Conservation (phyloP, 2,329 filamentous ascomycete genomes). For the Nigrograna mackinnonii region DNA sequence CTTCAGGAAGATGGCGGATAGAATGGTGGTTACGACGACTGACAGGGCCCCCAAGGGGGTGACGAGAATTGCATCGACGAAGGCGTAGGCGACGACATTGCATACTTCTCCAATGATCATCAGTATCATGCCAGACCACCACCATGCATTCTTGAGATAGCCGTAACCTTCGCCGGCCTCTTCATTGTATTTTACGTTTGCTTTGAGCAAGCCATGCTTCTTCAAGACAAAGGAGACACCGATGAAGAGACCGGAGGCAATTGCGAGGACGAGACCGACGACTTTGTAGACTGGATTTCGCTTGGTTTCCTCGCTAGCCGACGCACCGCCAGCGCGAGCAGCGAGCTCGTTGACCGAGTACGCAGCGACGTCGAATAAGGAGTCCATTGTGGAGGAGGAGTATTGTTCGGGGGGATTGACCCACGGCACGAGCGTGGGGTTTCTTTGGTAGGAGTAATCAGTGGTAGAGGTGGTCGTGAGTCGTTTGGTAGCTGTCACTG, state of each 20-base stretch:
- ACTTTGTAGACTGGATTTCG: slow-evolving; percentile 74
- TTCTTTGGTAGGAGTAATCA: no score
- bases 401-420: slow-evolving; percentile 1
- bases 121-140: slow-evolving; percentile 94
- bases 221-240: slow-evolving; percentile 94
- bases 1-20: slow-evolving; percentile 94
- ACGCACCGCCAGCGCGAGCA: no score
- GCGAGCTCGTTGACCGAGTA: no score
- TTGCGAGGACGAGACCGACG: slow-evolving; percentile 82
- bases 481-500: background rate
- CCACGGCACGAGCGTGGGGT: slow-evolving; percentile 2
- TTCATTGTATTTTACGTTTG: slow-evolving; percentile 96
- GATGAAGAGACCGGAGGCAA: slow-evolving; percentile 89
- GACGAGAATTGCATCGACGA: slow-evolving; percentile 94
- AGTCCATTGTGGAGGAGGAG: slow-evolving; percentile 45
- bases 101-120: slow-evolving; percentile 97
- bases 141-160: slow-evolving; percentile 91
- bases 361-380: slow-evolving; percentile 40
- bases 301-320: slow-evolving; percentile 22
- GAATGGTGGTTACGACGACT: slow-evolving; percentile 87
- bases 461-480: background rate
- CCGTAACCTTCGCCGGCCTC: slow-evolving; percentile 95
- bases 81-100: slow-evolving; percentile 97
- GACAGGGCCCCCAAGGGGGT: slow-evolving; percentile 89
- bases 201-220: slow-evolving; percentile 86